Evolutionary conservation across 495 filamentous ascomycete genomes (phyloP).

Genomic region (Hypoxylon trugodes): DNA sequence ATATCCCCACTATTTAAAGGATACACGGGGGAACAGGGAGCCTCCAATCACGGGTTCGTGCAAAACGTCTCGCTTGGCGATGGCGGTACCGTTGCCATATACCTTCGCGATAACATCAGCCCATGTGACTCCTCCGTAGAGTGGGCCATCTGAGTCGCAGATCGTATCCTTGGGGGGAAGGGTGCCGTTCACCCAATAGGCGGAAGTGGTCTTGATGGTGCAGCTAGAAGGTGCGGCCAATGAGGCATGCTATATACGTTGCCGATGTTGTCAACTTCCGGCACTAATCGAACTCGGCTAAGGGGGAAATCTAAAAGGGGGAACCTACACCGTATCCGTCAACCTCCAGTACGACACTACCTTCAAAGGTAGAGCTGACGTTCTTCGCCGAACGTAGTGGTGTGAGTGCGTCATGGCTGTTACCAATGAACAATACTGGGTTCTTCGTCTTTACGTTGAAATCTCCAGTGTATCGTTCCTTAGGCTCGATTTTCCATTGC

Average conservation of each 20-base stretch:
- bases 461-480: constrained; percentile 51
- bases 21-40: too few relatives aligned
- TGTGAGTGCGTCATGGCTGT: constrained; percentile 53
- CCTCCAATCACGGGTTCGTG: too few relatives aligned
- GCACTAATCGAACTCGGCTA: neutral
- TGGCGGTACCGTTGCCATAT: constrained; percentile 25
- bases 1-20: too few relatives aligned
- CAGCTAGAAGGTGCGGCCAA: constrained; percentile 59
- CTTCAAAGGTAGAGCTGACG: constrained; percentile 59
- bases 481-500: constrained; percentile 55
- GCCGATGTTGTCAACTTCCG: neutral
- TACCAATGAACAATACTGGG: constrained; percentile 56
- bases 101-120: constrained; percentile 21
- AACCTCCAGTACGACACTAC: constrained; percentile 60
- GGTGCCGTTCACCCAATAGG: constrained; percentile 58
- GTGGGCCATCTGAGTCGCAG: constrained; percentile 43
- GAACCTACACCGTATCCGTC: constrained; percentile 64
- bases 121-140: constrained; percentile 35
- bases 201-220: constrained; percentile 51
- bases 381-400: constrained; percentile 58
- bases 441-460: constrained; percentile 55
- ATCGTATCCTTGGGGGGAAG: constrained; percentile 53
- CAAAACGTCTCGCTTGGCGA: constrained; percentile 13
- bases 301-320: neutral
- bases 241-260: constrained; percentile 53